phyloP scores from a whole-genome alignment of 495 filamentous ascomycete species.

The Rhypophila decipiens region DNA sequence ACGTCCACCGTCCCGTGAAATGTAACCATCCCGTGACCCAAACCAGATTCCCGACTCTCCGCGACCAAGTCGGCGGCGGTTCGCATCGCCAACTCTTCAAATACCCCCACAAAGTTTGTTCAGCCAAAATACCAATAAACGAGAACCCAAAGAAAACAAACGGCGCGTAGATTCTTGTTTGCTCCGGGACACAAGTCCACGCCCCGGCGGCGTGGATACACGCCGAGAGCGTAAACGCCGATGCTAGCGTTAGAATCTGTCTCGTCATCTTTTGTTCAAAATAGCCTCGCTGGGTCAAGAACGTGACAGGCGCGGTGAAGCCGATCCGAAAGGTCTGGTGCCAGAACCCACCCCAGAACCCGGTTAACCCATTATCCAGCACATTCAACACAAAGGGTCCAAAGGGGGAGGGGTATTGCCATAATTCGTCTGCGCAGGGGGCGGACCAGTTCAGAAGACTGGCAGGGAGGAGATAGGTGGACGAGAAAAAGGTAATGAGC shows the following conservation, averaged over 20 bases:
- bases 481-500: constrained; percentile 41
- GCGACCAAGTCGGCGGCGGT: constrained; percentile 13
- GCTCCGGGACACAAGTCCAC: constrained; percentile 43
- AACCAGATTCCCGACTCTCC: constrained; percentile 44
- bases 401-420: constrained; percentile 59
- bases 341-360: constrained; percentile 83
- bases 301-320: constrained; percentile 54
- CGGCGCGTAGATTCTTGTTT: constrained; percentile 27
- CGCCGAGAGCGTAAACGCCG: constrained; percentile 56
- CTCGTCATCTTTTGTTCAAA: background rate
- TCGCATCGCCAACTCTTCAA: constrained; percentile 32
- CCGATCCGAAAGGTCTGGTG: constrained; percentile 77
- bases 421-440: constrained; percentile 47
- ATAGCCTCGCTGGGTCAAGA: constrained; percentile 26
- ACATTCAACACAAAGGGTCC: constrained; percentile 49
- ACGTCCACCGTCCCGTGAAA: constrained; percentile 39
- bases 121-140: constrained; percentile 47
- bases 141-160: constrained; percentile 54
- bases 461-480: too few relatives aligned
- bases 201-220: constrained; percentile 54
- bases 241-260: background rate
- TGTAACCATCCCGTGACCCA: constrained; percentile 54
- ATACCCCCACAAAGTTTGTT: too few relatives aligned
- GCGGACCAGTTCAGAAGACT: constrained; percentile 29
- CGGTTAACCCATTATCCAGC: constrained; percentile 60